Conservation (phyloP, 2,329 filamentous ascomycete species). For the Trichoderma atroviride region DNA sequence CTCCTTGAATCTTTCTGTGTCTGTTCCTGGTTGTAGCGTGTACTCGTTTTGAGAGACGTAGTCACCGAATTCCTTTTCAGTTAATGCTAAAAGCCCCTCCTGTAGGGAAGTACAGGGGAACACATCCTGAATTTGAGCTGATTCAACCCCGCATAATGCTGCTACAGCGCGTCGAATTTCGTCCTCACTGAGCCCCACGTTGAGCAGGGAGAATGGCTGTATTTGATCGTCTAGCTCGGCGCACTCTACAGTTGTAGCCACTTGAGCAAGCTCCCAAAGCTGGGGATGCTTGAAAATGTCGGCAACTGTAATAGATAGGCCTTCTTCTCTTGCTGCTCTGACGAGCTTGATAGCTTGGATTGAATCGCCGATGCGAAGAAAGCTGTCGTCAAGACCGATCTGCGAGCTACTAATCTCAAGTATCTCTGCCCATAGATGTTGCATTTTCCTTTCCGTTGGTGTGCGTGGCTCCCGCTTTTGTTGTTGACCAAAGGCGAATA, state of each 20-base stretch:
- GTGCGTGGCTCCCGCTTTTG: background rate
- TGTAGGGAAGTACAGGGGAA: slow-evolving; percentile 59
- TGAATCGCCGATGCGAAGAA: slow-evolving; percentile 5
- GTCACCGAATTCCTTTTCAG: slow-evolving; percentile 45
- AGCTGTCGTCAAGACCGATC: background rate
- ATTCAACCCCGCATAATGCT: background rate
- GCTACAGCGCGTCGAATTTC: background rate
- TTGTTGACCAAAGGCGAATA: background rate
- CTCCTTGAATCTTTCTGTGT: background rate
- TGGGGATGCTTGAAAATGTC: slow-evolving; percentile 14
- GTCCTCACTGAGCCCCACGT: background rate
- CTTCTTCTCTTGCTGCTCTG: background rate
- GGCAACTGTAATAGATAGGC: background rate
- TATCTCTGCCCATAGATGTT: background rate
- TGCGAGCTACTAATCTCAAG: background rate
- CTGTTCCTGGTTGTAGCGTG: background rate
- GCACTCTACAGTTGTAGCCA: background rate
- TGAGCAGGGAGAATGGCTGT: background rate
- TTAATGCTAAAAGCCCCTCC: slow-evolving; percentile 55
- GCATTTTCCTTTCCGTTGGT: background rate
- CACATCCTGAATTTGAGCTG: slow-evolving; percentile 45
- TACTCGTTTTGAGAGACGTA: slow-evolving; percentile 48
- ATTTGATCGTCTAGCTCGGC: background rate
- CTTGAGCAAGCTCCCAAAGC: background rate
- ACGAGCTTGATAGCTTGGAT: slow-evolving; percentile 7